Percentiles rank a stretch among this genome's conserved stretches.
Conservation (phyloP, 73 alveolate species). For the Paramecium biaurelia region DNA sequence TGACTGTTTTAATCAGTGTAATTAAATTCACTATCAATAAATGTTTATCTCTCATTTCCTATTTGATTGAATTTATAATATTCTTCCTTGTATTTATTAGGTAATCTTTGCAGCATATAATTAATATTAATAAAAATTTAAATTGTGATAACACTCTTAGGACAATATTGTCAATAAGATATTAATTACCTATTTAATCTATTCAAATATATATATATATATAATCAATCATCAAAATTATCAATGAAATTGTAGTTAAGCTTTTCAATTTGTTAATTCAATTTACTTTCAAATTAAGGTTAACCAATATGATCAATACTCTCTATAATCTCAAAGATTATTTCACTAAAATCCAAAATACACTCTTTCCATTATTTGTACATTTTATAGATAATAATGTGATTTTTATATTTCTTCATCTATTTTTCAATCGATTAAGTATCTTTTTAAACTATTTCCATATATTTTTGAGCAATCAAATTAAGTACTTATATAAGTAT, state of each 20-base stretch:
- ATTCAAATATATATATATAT: neutral
- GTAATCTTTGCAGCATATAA: neutral
- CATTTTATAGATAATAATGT: neutral
- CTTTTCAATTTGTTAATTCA: neutral
- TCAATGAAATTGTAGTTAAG: neutral
- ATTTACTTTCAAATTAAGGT: neutral
- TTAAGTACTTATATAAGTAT: neutral
- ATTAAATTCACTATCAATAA: neutral
- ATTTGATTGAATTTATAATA: neutral
- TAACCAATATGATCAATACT: neutral
- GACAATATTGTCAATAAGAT: neutral
- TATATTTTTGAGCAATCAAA: neutral
- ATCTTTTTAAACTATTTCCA: slow-evolving; percentile 8
- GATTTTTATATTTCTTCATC: neutral
- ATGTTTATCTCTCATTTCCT: neutral
- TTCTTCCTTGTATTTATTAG: neutral
- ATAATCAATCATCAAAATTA: neutral
- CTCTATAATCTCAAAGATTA: neutral
- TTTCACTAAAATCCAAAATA: neutral
- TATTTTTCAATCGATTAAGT: neutral
- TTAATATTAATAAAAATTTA: neutral
- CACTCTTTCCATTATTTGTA: neutral
- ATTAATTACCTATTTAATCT: neutral
- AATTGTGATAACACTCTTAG: neutral
- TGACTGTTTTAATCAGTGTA: neutral